Percentiles rank a stretch among this genome's conserved stretches.
phyloP scores from a whole-genome alignment of 108 stramenopile genomes.

The Nitzschia sp. region DNA sequence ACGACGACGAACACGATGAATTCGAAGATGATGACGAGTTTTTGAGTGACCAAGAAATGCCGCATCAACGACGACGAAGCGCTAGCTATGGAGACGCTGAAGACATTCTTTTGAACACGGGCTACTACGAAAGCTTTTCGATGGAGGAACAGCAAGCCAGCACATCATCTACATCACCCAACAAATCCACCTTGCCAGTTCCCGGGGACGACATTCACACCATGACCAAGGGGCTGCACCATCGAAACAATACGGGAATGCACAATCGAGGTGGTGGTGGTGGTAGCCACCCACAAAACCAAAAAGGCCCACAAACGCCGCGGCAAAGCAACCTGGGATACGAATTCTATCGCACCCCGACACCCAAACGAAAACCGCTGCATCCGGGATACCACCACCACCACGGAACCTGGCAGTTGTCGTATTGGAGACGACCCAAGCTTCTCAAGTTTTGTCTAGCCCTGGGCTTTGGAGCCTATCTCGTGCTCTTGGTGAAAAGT shows the following conservation, averaged over 20 bases:
- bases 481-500: background rate
- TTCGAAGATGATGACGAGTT: constrained; percentile 3
- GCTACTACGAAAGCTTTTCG: constrained; percentile 7
- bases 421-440: background rate
- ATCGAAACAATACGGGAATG: background rate
- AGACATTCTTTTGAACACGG: constrained; percentile 8
- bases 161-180: background rate
- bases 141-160: background rate
- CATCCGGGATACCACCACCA: background rate
- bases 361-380: background rate
- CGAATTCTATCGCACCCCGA: constrained; percentile 1
- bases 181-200: background rate
- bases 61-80: constrained; percentile 6
- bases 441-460: constrained; percentile 1
- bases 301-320: background rate
- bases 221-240: constrained; percentile 3
- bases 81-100: constrained; percentile 16
- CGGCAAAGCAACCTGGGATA: background rate
- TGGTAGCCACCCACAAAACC: background rate
- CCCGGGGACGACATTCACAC: background rate
- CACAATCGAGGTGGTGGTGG: background rate
- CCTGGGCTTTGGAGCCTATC: background rate
- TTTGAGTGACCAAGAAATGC: background rate
- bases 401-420: background rate
- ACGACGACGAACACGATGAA: background rate